Base-by-base conservation (phyloP, 768 basidiomycete genomes). In the Albatrellus ellisii region DNA sequence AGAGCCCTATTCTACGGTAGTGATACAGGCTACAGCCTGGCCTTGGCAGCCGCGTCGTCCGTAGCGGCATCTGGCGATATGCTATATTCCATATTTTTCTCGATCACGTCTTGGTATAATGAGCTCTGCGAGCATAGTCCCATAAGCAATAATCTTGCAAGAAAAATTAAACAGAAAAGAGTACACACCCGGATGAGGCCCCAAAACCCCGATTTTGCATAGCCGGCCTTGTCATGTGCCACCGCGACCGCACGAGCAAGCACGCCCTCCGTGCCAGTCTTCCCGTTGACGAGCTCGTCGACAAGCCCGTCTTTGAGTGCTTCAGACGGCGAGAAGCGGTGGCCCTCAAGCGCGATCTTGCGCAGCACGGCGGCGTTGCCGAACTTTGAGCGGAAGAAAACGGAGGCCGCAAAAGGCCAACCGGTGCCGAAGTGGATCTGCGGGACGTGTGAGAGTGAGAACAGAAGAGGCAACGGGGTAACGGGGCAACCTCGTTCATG, bases 401-500 rank as follows among this genome's bases (percentile, higher is more conserved):
- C 68, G 0, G 74, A 64, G 51, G 91, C 75, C 0, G 79, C 79
- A 36, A 73, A 63, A 0, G 90, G 89, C 68, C 84, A 78, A 0
- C 75, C 65, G 6, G 88, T 85, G 39, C 86, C 87, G 52, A 92
- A 90, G 54, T 81, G 77, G 8, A 48, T n/a, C n/a, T n/a, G n/a
- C n/a, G n/a, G n/a, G n/a, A n/a, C n/a, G n/a, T n/a, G n/a, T n/a
- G n/a, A n/a, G n/a, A n/a, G n/a, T n/a, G n/a, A n/a, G n/a, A n/a
- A n/a, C n/a, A n/a, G n/a, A n/a, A n/a, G n/a, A n/a, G n/a, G n/a
- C n/a, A n/a, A n/a, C n/a, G n/a, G n/a, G n/a, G n/a, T n/a, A n/a
- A n/a, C n/a, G n/a, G n/a, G n/a, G n/a, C n/a, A n/a, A n/a, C 82
- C 65, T 94, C 91, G 55, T 94, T 97, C 90, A 95, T 94, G 56